Conservation (phyloP, 1,284 basidiomycete genomes). For the Singerocomus inundabilis region DNA sequence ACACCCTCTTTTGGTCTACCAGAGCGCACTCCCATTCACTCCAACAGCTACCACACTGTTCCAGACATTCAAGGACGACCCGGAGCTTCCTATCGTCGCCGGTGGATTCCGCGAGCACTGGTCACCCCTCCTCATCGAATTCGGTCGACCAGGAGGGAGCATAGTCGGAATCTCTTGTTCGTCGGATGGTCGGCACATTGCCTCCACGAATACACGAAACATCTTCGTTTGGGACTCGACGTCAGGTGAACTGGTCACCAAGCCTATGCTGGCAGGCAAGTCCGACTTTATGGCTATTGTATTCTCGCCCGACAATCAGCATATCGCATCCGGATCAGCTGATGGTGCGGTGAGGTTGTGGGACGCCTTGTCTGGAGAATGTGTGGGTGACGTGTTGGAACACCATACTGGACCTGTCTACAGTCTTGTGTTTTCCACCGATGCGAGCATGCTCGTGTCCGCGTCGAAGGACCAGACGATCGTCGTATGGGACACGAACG, state of each 20-base stretch:
- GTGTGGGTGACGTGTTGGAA: slow-evolving; percentile 12
- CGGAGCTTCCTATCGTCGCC: slow-evolving; percentile 20
- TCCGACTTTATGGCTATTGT: slow-evolving; percentile 14
- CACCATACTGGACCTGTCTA: slow-evolving; percentile 26
- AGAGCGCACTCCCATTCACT: slow-evolving; percentile 34
- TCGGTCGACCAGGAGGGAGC: slow-evolving; percentile 15
- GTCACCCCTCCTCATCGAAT: slow-evolving; percentile 34
- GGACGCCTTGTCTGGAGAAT: slow-evolving; percentile 28
- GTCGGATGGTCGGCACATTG: slow-evolving; percentile 30
- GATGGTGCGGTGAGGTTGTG: slow-evolving; percentile 25
- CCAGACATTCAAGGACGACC: slow-evolving; percentile 28
- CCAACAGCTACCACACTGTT: slow-evolving; percentile 28
- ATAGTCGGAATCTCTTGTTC: slow-evolving; percentile 26
- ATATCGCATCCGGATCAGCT: slow-evolving; percentile 28
- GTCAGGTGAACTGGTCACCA: slow-evolving; percentile 29
- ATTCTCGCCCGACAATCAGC: slow-evolving; percentile 30
- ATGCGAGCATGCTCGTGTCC: slow-evolving; percentile 27
- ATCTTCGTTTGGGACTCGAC: slow-evolving; percentile 32
- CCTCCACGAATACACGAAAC: slow-evolving; percentile 23
- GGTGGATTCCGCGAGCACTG: slow-evolving; percentile 34
- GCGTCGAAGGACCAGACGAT: slow-evolving; percentile 30
- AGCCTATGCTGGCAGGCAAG: slow-evolving; percentile 11
- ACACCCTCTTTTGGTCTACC: slow-evolving; percentile 36
- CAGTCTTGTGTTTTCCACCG: slow-evolving; percentile 28
- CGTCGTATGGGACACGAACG: slow-evolving; percentile 27